Base-by-base conservation (phyloP, 2,329 filamentous ascomycete genomes). In the Myriosclerotinia duriaeana region DNA sequence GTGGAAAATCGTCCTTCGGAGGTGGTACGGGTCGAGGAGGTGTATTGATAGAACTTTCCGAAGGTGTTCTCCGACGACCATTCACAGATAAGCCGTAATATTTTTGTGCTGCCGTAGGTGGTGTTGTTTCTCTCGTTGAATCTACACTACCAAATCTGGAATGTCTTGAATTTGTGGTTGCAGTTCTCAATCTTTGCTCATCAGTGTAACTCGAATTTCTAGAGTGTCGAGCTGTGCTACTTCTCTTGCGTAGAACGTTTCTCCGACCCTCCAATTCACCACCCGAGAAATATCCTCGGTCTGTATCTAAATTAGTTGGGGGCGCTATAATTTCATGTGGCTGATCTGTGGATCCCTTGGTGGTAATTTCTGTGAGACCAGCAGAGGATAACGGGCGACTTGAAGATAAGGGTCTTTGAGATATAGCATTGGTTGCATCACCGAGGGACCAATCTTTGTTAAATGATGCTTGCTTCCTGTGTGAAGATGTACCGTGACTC, bases 281-380 rank as follows among this genome's bases (percentile, higher is more conserved):
- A 3, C 93, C 92, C 9, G 94, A 97, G 75, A 97, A 97, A 77
- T 98, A 98, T 34, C 93, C 94, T 46, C 92, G 86, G 74, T 98
- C 95, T 20, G 74, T 40, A 55, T 76, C 74, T 54, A 73, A 92
- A 78, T 68, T 96, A 91, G 67, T 69, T 14, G 69, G 60, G 34
- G 71, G 68, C 30, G 42, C 64, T 22, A 65, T 64, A 53, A 64
- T 66, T 79, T 78, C 71, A 58, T 71, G 70, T 40, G 71, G 64
- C 48, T 55, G 78, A 74, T 69, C 75, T 68, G 67, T 74, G 72
- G 63, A 78, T 67, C 72, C 71, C 63, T 71, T 74, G 34, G 70
- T 70, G 20, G 48, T 66, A 58, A 72, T 70, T 26, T 67, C 70
- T 56, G 71, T 72, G 38, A 72, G 46, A 50, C 64, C 64, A 66